phyloP scores from a whole-genome alignment of 108 stramenopile species.

The Nannochloropsis gaditana region DNA sequence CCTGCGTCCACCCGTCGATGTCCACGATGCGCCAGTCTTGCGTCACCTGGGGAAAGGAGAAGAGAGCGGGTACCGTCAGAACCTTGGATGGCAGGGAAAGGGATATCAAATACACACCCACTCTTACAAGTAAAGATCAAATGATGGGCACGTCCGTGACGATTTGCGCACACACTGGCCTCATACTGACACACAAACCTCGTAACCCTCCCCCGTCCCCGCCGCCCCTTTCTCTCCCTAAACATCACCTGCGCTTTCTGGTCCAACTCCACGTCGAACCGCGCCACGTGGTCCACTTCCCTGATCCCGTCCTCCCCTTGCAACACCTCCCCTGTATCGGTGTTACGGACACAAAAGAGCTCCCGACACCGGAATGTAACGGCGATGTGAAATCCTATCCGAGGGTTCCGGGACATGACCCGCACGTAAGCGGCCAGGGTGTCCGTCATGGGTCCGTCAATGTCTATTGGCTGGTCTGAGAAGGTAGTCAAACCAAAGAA shows the following conservation, averaged over 20 bases:
- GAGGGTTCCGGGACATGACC: too few relatives aligned
- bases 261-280: constrained; percentile 2
- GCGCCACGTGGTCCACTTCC: background rate
- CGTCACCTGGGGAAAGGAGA: background rate
- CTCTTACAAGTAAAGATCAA: too few relatives aligned
- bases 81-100: background rate
- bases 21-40: background rate
- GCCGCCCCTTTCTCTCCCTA: background rate
- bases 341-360: background rate
- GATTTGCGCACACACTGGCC: too few relatives aligned
- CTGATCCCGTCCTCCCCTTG: background rate
- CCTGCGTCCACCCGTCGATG: background rate
- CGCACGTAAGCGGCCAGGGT: too few relatives aligned
- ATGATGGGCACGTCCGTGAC: too few relatives aligned
- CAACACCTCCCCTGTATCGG: background rate
- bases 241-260: background rate
- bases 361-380: background rate
- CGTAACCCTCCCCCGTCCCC: background rate
- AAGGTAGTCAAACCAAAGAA: too few relatives aligned
- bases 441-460: too few relatives aligned
- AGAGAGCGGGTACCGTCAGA: background rate
- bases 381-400: background rate
- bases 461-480: too few relatives aligned
- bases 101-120: background rate
- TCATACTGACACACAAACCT: too few relatives aligned